A percentile compares a stretch with the other conserved stretches of the same genome.
phyloP scores from a whole-genome alignment of 345 rosid species.

The Populus simonii region DNA sequence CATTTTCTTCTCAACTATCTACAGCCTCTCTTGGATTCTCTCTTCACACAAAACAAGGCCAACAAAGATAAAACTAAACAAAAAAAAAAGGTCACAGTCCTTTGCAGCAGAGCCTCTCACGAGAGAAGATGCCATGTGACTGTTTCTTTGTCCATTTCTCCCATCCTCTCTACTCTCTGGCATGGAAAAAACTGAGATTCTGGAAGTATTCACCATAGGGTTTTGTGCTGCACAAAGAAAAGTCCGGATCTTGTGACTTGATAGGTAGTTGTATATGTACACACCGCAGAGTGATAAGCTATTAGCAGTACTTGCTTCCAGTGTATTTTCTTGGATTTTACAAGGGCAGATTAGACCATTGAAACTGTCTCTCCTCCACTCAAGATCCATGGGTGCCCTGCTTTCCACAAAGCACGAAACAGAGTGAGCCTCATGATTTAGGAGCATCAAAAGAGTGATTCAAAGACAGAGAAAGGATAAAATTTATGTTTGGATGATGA shows the following conservation, averaged over 20 bases:
- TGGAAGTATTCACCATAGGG: constrained; percentile 8
- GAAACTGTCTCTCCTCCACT: constrained; percentile 11
- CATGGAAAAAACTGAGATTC: constrained; percentile 10
- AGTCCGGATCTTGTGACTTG: background rate
- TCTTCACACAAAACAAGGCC: background rate
- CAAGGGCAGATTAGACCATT: constrained; percentile 18
- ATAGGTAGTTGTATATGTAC: constrained; percentile 12
- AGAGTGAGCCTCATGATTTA: background rate
- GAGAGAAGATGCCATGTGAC: constrained; percentile 12
- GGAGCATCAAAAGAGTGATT: background rate
- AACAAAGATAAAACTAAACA: background rate
- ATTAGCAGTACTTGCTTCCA: background rate
- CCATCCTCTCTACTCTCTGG: background rate
- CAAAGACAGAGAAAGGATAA: background rate
- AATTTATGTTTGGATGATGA: background rate
- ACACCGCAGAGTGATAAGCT: constrained; percentile 4
- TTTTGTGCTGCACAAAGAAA: background rate
- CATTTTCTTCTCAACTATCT: background rate
- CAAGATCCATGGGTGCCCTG: constrained; percentile 29
- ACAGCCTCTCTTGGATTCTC: background rate
- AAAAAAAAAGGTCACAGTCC: background rate
- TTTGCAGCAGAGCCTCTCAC: constrained; percentile 5
- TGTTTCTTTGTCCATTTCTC: background rate
- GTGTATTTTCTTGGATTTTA: background rate
- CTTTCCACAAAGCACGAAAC: background rate